Base-by-base conservation (phyloP, 306 rosid species). In the Corylus americana region DNA sequence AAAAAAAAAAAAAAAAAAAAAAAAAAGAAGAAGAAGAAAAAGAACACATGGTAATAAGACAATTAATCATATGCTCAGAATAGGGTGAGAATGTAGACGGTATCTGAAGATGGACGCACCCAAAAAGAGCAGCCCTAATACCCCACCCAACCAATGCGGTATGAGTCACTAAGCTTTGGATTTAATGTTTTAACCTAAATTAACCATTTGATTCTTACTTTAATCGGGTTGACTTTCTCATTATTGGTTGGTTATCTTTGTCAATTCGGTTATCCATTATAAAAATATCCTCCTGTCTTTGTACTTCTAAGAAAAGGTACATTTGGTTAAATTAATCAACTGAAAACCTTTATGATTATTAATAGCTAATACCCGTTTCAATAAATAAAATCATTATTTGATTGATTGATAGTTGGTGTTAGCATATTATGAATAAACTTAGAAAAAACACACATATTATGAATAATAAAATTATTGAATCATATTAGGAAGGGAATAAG, bases 191-290 rank as follows among this genome's bases (percentile, higher is more conserved):
- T 67, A 39, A 66, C 12, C 57, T 57, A 55, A 27, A 64, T 42
- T 47, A 78, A 44, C 54, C 11, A 13, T 8, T 8, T 85, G 42
- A 75, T 66, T 27, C 2, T 13, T 61, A 50, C 37, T 69, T 29
- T 9, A 42, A 70, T 53, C 14, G 45, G 77, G 85, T 54, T 80
- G 85, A 89, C 91, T 84, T 82, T 76, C 53, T 70, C 1, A 2
- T 31, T 12, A 78, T 82, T 85, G 83, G 80, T 47, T 74, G 76
- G 68, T 78, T 79, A 73, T 86, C 88, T 78, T 74, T 78, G 80
- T 82, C 88, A 47, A 5, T 29, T 59, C 55, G 49, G 70, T 85
- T 74, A 61, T 81, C 76, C 68, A 74, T 82, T 5, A 29, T 3
- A 29, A 50, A 31, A 70, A 35, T 79, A 44, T 73, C 83, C 72